Evolutionary conservation across 2,329 filamentous ascomycete species (phyloP).

Genomic region (Myrmaecium sp.): DNA sequence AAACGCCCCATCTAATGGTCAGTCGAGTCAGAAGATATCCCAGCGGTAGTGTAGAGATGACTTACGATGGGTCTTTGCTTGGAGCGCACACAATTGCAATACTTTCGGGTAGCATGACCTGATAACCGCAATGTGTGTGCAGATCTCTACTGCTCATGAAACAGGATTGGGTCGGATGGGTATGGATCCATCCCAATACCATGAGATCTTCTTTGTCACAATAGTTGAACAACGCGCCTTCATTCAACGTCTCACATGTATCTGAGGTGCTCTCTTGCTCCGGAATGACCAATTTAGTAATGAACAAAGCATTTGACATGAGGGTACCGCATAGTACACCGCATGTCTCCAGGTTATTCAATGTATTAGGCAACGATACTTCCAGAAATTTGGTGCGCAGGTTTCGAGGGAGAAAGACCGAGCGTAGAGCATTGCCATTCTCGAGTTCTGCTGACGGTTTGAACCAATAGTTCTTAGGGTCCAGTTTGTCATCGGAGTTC

Average conservation of each 20-base stretch:
- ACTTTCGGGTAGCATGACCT: slow-evolving; percentile 90
- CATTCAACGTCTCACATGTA: slow-evolving; percentile 88
- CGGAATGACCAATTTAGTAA: slow-evolving; percentile 75
- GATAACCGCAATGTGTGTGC: slow-evolving; percentile 87
- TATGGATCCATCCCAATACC: slow-evolving; percentile 94
- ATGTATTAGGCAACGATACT: slow-evolving; percentile 61
- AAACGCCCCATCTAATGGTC: slow-evolving; percentile 59
- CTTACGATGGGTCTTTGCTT: slow-evolving; percentile 56
- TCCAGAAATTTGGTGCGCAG: slow-evolving; percentile 60
- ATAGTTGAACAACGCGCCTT: slow-evolving; percentile 71
- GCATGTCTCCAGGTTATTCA: slow-evolving; percentile 75
- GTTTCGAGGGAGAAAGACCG: slow-evolving; percentile 66
- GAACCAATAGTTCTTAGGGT: slow-evolving; percentile 52
- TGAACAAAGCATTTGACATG: slow-evolving; percentile 85
- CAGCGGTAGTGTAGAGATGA: slow-evolving; percentile 9
- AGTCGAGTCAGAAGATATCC: background rate
- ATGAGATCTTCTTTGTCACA: slow-evolving; percentile 71
- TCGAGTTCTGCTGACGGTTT: slow-evolving; percentile 76
- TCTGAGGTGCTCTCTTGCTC: slow-evolving; percentile 81
- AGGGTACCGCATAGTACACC: slow-evolving; percentile 83
- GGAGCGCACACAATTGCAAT: slow-evolving; percentile 95
- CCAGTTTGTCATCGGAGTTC: slow-evolving; percentile 31
- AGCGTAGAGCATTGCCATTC: slow-evolving; percentile 70
- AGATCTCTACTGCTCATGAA: slow-evolving; percentile 93
- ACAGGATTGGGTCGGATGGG: slow-evolving; percentile 88